phyloP scores from a whole-genome alignment of 2,329 filamentous ascomycete species.

The Colletotrichum zoysiae region DNA sequence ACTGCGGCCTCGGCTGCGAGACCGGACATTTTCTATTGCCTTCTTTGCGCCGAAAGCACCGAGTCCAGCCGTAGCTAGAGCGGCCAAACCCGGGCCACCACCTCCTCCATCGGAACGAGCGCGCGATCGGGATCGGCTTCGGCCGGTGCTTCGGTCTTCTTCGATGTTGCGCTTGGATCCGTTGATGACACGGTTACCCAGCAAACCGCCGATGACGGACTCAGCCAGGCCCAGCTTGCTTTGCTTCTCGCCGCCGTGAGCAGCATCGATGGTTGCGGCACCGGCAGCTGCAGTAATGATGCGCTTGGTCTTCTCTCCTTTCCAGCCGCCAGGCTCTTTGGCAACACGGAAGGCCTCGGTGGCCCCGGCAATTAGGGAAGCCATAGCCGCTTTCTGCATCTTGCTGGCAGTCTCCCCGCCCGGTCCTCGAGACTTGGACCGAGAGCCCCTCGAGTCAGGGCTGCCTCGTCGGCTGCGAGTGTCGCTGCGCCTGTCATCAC shows the following conservation, averaged over 20 bases:
- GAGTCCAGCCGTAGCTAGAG: conserved; percentile 72
- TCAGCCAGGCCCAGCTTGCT: conserved; percentile 88
- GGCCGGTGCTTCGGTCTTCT: conserved; percentile 69
- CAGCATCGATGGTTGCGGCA: conserved; percentile 87
- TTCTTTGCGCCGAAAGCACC: conserved; percentile 74
- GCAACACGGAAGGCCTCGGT: conserved; percentile 92
- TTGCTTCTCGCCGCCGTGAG: conserved; percentile 77
- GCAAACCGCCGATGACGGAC: conserved; percentile 88
- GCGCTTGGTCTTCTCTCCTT: conserved; percentile 90
- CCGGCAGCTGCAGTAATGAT: conserved; percentile 88
- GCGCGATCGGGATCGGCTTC: conserved; percentile 78
- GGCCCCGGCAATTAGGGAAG: conserved; percentile 89
- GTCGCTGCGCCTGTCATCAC: conserved; percentile 56
- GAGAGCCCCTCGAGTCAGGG: conserved; percentile 57
- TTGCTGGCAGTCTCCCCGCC: conserved; percentile 66
- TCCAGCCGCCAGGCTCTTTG: conserved; percentile 90
- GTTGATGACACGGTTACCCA: conserved; percentile 87
- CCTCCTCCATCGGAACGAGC: conserved; percentile 66
- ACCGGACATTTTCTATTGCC: conserved; percentile 62
- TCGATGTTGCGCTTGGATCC: conserved; percentile 78
- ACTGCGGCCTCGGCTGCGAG: conserved; percentile 67
- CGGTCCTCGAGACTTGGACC: conserved; percentile 64
- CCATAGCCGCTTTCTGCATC: conserved; percentile 89
- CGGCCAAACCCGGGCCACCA: conserved; percentile 67
- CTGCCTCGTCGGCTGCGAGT: conserved; percentile 53